Base-by-base conservation (phyloP, 106 monocot genomes). In the Vanilla planifolia region DNA sequence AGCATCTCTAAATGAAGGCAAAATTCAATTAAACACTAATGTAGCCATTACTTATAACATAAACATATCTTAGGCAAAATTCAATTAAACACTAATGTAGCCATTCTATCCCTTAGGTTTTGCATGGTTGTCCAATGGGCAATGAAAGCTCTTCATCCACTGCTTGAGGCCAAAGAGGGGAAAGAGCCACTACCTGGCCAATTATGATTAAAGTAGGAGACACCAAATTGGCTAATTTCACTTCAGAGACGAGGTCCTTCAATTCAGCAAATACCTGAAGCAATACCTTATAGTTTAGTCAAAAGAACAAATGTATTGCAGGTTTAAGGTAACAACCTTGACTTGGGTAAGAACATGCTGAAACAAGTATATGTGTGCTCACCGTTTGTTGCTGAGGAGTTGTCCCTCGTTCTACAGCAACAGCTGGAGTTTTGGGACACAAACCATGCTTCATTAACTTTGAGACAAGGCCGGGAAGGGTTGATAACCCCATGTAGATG, bases 401-500 rank as follows among this genome's bases (percentile, higher is more conserved):
- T 6, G 96, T 96, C 59, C 96, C 96, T 34, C 91, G 80, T 44
- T 96, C 96, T 2, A 96, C 87, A 27, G 96, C 96, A 64, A 80
- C 96, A 24, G 96, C 68, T 24, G 96, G 96, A 56, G 87, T 96
- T 6, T 79, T 55, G 0, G 74, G 66, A 43, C 78, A 80, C 43
- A 96, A 71, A 3, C 96, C 96, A 57, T 91, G 79, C 21, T 65
- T 71, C 45, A 81, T 81, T 35, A 96, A 66, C 61, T 80, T 85
- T 25, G 46, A 56, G 61, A 75, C 51, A 48, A 94, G 89, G 53
- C 78, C 62, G n/a, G 83, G 81, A 16, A 95, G 86, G 25, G 90
- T 95, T 20, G 85, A 86, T 68, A 95, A 80, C 14, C 90, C 95
- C 95, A 96, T 96, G 73, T 96, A 91, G 62, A 96, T 71, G 42